Conservation (phyloP, 495 filamentous ascomycete genomes). For the Cenococcum geophilum region DNA sequence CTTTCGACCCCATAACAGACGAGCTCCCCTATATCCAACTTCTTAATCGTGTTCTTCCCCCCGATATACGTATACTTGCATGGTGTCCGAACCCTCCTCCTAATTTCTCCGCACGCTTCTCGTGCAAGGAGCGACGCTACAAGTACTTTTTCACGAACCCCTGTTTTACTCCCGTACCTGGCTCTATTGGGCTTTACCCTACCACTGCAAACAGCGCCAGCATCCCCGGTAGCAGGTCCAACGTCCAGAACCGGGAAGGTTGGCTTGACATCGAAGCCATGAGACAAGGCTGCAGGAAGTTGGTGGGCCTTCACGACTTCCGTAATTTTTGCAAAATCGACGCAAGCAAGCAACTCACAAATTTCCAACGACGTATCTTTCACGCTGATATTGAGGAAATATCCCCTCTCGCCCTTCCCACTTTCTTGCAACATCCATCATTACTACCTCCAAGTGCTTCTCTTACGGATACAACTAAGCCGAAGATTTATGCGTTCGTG, state of each 20-base stretch:
- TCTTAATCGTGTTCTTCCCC: conserved; percentile 79
- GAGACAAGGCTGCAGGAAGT: conserved; percentile 69
- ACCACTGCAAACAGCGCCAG: conserved; percentile 23
- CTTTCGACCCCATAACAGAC: conserved; percentile 69
- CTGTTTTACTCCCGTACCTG: conserved; percentile 60
- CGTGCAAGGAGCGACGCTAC: conserved; percentile 81
- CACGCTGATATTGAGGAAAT: conserved; percentile 69
- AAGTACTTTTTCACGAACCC: conserved; percentile 97
- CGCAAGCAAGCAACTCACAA: conserved; percentile 72
- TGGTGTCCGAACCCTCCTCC: conserved; percentile 81
- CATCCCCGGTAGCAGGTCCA: background rate
- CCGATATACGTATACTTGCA: conserved; percentile 81
- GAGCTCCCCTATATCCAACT: conserved; percentile 76
- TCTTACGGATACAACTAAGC: conserved; percentile 24
- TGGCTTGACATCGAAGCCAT: conserved; percentile 81
- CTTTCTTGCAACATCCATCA: conserved; percentile 21
- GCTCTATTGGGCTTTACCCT: conserved; percentile 36
- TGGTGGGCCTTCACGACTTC: conserved; percentile 85
- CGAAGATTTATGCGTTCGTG: conserved; percentile 78
- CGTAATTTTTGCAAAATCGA: conserved; percentile 95
- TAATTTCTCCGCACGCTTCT: conserved; percentile 87
- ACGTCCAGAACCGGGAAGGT: conserved; percentile 37
- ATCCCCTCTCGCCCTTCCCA: conserved; percentile 12
- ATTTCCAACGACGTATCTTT: conserved; percentile 70
- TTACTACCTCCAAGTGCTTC: conserved; percentile 9